Evolutionary conservation across 805 yeast genomes (phyloP).

Genomic region (Saccharomycopsis fermentans): DNA sequence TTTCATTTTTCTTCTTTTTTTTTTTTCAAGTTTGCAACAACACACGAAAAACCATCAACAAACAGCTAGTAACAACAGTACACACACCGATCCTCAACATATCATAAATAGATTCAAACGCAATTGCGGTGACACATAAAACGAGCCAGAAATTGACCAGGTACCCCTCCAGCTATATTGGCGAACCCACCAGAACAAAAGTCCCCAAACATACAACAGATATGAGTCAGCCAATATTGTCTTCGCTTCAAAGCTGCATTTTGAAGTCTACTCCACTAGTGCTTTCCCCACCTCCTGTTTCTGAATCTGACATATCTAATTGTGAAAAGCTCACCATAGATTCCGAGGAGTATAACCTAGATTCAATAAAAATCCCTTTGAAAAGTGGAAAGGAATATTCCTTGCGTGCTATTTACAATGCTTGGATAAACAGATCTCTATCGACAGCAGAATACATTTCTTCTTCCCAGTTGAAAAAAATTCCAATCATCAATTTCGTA

Average conservation of each 20-base stretch:
- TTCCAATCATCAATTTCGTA: slow-evolving; percentile 67
- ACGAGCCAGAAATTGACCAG: too few relatives aligned
- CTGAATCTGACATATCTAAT: background rate
- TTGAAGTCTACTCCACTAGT: background rate
- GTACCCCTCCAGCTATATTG: too few relatives aligned
- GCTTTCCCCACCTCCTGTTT: background rate
- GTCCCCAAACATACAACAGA: background rate
- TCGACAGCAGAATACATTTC: slow-evolving; percentile 74
- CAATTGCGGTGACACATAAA: too few relatives aligned
- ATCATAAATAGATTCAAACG: too few relatives aligned
- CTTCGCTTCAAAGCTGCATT: background rate
- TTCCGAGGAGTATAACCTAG: background rate
- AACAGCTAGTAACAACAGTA: too few relatives aligned
- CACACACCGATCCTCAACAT: too few relatives aligned
- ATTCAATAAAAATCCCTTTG: slow-evolving; percentile 41
- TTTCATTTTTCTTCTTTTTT: too few relatives aligned
- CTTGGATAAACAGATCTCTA: slow-evolving; percentile 68
- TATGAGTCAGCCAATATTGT: background rate
- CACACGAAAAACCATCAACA: too few relatives aligned
- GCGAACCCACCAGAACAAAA: too few relatives aligned
- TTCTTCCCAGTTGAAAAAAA: slow-evolving; percentile 51
- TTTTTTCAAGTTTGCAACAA: too few relatives aligned
- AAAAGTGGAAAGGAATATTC: slow-evolving; percentile 23
- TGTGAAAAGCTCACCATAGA: background rate
- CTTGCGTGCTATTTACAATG: slow-evolving; percentile 56